Evolutionary conservation across 2,329 filamentous ascomycete species (phyloP).

Genomic region (Talaromyces pinophilus): DNA sequence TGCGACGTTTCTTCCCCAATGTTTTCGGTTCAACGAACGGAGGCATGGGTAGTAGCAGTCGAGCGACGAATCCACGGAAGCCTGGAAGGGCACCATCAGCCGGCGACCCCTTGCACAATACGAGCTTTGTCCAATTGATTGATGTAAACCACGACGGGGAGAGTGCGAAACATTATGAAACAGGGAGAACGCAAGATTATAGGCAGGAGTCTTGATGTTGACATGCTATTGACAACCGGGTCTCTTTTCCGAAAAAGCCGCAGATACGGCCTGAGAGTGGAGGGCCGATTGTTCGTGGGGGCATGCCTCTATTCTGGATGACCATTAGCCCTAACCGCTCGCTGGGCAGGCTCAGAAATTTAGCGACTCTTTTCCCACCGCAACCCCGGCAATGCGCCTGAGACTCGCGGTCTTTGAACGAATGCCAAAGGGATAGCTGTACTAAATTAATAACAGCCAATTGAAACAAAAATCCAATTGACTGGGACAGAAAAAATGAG

Average conservation of each 20-base stretch:
- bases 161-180: background rate
- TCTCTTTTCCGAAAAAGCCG: background rate
- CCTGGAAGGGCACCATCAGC: background rate
- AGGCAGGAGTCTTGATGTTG: background rate
- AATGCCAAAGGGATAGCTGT: background rate
- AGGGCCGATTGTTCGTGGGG: background rate
- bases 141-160: background rate
- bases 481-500: background rate
- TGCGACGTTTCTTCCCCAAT: slow-evolving; percentile 22
- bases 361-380: background rate
- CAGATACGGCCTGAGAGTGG: background rate
- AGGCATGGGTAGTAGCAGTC: background rate
- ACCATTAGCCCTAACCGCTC: background rate
- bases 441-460: background rate
- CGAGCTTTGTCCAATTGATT: background rate
- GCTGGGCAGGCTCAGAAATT: background rate
- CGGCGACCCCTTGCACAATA: background rate
- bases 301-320: background rate
- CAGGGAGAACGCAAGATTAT: background rate
- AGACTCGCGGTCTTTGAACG: background rate
- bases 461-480: background rate
- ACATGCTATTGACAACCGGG: too few species aligned
- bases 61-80: background rate
- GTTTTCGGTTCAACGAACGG: slow-evolving; percentile 9
- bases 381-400: background rate